phyloP scores from a whole-genome alignment of 1,284 basidiomycete species.

The Ustilago hordei region DNA sequence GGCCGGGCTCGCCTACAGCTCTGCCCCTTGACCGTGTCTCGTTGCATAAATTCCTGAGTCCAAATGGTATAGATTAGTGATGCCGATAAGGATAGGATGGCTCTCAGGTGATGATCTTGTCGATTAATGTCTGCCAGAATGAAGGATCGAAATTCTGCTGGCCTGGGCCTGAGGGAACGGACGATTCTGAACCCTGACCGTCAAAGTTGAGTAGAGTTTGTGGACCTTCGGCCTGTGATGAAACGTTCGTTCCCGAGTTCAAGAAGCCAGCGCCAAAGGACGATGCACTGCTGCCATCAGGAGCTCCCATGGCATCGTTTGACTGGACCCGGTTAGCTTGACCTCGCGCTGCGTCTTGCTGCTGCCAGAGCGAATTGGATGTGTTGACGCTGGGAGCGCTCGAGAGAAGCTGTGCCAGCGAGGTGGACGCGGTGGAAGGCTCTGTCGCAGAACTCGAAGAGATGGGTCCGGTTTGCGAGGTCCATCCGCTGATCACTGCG shows the following conservation, averaged over 20 bases:
- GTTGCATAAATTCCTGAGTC: not conserved
- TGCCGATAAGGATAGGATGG: constrained; percentile 25
- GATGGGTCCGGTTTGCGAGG: constrained; percentile 16
- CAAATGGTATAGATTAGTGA: constrained; percentile 9
- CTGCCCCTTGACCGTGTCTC: not conserved
- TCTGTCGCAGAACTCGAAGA: constrained; percentile 21
- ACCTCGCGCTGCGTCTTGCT: constrained; percentile 12
- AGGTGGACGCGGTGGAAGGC: constrained; percentile 9
- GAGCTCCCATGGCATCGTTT: constrained; percentile 5
- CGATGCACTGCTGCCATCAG: not conserved
- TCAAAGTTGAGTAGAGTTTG: constrained; percentile 21
- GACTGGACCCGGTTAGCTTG: constrained; percentile 5
- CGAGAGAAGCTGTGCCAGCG: constrained; percentile 27
- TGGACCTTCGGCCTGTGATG: constrained; percentile 13
- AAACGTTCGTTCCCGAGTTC: not conserved
- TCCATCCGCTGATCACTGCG: constrained; percentile 33
- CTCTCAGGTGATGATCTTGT: constrained; percentile 55
- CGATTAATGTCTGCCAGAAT: constrained; percentile 55
- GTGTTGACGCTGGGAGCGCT: constrained; percentile 15
- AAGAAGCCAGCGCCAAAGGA: constrained; percentile 9
- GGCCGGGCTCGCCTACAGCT: not conserved
- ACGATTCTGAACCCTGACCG: constrained; percentile 10
- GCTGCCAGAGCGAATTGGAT: constrained; percentile 22
- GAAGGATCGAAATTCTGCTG: constrained; percentile 44
- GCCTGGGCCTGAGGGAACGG: constrained; percentile 1